Evolutionary conservation across 2,329 filamentous ascomycete species (phyloP).

Genomic region (Exserohilum rostratum): DNA sequence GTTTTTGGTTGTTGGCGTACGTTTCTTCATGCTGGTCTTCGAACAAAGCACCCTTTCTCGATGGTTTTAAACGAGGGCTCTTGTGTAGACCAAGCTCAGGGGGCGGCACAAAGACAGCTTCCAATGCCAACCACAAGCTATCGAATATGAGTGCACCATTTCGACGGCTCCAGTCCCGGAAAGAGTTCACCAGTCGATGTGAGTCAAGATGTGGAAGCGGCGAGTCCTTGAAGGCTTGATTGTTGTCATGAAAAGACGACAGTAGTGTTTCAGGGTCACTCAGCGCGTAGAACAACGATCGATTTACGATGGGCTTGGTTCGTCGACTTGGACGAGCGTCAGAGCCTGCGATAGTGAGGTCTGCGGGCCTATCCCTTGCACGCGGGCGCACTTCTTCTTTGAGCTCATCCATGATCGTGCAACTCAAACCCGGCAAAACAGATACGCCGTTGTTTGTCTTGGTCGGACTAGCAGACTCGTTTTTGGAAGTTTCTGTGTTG

Average conservation of each 20-base stretch:
- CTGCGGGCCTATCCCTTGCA: conserved; percentile 14
- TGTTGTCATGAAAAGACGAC: conserved; percentile 41
- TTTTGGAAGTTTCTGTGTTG: not conserved
- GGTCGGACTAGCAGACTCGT: not conserved
- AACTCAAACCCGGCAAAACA: conserved; percentile 33
- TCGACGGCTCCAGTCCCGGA: conserved; percentile 40
- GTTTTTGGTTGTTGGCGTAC: not conserved
- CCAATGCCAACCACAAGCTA: conserved; percentile 41
- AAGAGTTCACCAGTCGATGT: conserved; percentile 34
- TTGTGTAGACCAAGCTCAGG: conserved; percentile 39
- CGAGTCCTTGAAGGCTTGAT: conserved; percentile 31
- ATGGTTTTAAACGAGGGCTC: conserved; percentile 27
- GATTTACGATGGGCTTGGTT: conserved; percentile 34
- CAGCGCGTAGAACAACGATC: conserved; percentile 43
- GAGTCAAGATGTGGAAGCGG: conserved; percentile 46
- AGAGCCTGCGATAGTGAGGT: conserved; percentile 26
- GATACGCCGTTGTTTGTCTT: conserved; percentile 16
- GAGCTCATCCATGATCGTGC: conserved; percentile 36
- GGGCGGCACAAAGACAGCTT: conserved; percentile 44
- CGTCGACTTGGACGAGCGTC: conserved; percentile 21
- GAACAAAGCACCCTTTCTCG: conserved; percentile 17
- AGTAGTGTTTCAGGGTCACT: conserved; percentile 42
- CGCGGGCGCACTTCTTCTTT: conserved; percentile 32
- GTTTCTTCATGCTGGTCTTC: not conserved
- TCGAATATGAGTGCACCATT: conserved; percentile 48